Evolutionary conservation across 1,284 basidiomycete genomes (phyloP), one percentile per base, ranked within the genome.

Genomic region (Violaceomyces palustris): DNA sequence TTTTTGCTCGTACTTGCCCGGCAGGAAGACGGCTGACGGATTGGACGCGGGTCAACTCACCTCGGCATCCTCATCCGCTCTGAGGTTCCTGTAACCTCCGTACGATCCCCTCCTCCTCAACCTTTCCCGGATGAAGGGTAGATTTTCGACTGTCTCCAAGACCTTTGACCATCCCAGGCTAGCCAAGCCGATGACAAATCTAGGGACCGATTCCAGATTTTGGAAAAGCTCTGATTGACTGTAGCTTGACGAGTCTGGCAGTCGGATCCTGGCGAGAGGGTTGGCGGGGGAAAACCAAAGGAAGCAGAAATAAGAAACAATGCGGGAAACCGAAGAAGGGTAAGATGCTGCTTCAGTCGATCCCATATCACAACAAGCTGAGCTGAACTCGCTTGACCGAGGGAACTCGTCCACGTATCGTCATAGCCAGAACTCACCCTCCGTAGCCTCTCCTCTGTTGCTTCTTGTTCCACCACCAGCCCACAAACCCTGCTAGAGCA

Each of bases 391-490:
- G 48, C 14, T 23, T 49, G n/a, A 35, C 48, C 11, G 41, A 60
- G 17, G 25, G 61, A 11, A 28, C 88, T 72, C 90, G 92, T 91
- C 92, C 94, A 65, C 79, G 86, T 7, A 84, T 81, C 26, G 82
- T 81, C 23, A 78, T 80, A 39, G 78, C 78, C 23, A 61, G 60
- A 6, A 25, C 28, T 40, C 38, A 24, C 35, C 33, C 30, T 30
- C 32, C 35, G 12, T 21, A 29, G 38, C 35, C 38, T 45, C 75
- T 74, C 41, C 66, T 67, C 9, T 80, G 78, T 33, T 82, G 64
- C 57, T 90, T 80, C 52, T 84, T 83, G 47, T 81, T 29, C 59
- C 64, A 64, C 61, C 63, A 70, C 42, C 54, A 65, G 7, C 61
- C 59, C 1, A 67, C 61, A 15, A 65, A 27, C 1, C 44, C 61